These are phyloP conservation scores for Brassica juncea DNA, from an alignment of 345 rosid species.

Conservation along the genomic window DNA sequence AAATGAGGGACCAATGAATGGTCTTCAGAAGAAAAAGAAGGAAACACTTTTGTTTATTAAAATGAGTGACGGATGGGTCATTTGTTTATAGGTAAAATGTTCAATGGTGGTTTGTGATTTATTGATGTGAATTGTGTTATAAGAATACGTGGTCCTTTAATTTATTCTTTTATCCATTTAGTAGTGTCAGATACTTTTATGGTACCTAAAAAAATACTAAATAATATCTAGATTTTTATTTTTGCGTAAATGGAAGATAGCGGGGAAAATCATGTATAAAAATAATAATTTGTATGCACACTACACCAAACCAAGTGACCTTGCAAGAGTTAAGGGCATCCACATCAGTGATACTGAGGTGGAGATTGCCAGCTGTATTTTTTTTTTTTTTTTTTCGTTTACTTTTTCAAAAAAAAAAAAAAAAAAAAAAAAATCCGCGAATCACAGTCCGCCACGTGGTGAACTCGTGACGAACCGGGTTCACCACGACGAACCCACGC, in stretches of 20 bases:
- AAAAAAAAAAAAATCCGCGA: no score
- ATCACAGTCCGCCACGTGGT: no score
- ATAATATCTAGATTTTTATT: conserved; percentile 8
- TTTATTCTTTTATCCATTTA: conserved; percentile 1
- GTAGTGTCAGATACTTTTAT: not conserved
- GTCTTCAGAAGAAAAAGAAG: no score
- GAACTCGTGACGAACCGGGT: no score
- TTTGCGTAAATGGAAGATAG: not conserved
- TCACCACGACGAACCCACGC: no score
- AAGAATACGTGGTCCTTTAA: conserved; percentile 1
- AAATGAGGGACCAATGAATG: no score
- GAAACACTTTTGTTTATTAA: not conserved
- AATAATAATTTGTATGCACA: not conserved
- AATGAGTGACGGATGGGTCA: conserved; percentile 24
- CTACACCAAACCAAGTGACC: conserved; percentile 19
- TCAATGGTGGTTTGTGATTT: not conserved
- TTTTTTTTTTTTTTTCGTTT: no score
- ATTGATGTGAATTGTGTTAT: not conserved
- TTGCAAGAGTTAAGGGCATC: conserved; percentile 34
- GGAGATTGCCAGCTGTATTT: no score
- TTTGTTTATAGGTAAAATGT: not conserved
- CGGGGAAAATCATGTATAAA: not conserved
- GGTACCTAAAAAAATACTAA: not conserved
- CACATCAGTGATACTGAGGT: no score
- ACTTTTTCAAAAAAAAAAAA: no score